Base-by-base conservation (phyloP, 2,329 filamentous ascomycete genomes). In the Didymella lethalis region DNA sequence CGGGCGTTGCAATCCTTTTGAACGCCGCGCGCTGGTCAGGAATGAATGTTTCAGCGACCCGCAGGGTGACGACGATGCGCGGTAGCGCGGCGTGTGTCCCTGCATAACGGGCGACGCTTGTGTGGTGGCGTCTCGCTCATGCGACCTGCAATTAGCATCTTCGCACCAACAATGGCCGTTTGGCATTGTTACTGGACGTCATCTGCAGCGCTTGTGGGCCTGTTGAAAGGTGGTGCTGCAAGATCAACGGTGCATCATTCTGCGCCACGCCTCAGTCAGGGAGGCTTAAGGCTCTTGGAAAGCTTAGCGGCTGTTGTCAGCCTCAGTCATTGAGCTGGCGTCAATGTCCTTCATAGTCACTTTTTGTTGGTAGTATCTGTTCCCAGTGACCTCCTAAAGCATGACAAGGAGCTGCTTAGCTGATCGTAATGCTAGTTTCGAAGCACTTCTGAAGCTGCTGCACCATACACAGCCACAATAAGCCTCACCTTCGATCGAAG, bases 21-120 rank as follows among this genome's bases (percentile, higher is more conserved):
- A 48, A n/a, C 44, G 41, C 29, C 55, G 52, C 52, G 52, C 57
- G 57, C 43, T 43, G 41, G 47, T 60, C 52, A 55, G 52, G 57
- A 60, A 60, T 60, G 57, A 55, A 32, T 43, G 57, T 60, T 60
- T 60, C 57, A 60, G 47, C 48, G 48, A 44, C 57, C 57, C 57
- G 48, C 57, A 54, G 29, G 47, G 47, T 59, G 57, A 59, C 57
- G 57, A 60, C 57, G 52, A 60, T 59, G 50, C 28, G 28, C 57
- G 36, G 46, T 55, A 59, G 57, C 51, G 57, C 51, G 45, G 41
- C 32, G 18, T 41, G 40, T 28, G 57, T 51, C 51, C 57, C 57
- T 60, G 57, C 57, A 60, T 54, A 25, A 38, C 48, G 48, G 56
- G 46, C 32, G 31, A 59, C 50, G 50, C 56, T 32, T 50, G 50